phyloP scores from a whole-genome alignment of 805 yeast species.

The Maudiozyma bulderi region DNA sequence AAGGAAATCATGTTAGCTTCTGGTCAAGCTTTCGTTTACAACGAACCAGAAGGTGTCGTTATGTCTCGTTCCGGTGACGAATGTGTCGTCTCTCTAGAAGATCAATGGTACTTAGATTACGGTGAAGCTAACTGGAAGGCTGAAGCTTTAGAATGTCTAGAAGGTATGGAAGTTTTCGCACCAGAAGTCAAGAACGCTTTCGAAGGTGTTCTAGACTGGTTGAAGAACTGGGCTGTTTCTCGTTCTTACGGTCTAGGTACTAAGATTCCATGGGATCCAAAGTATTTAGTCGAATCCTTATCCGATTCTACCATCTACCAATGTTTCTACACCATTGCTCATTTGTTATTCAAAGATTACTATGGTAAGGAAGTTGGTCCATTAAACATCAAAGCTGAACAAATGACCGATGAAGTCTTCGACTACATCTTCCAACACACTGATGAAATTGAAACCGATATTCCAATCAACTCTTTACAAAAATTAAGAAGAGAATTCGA shows the following conservation, averaged over 20 bases:
- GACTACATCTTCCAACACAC: constrained; percentile 77
- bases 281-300: constrained; percentile 84
- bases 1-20: constrained; percentile 69
- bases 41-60: constrained; percentile 87
- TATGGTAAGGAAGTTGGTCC: constrained; percentile 72
- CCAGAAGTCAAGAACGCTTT: constrained; percentile 84
- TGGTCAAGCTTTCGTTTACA: constrained; percentile 79
- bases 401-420: constrained; percentile 87
- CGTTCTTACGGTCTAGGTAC: constrained; percentile 96
- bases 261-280: constrained; percentile 92
- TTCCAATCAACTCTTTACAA: constrained; percentile 58
- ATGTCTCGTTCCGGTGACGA: constrained; percentile 94
- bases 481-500: constrained; percentile 87
- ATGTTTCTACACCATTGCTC: constrained; percentile 86
- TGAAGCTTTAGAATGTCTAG: constrained; percentile 70
- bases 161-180: constrained; percentile 64
- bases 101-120: constrained; percentile 96
- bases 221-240: constrained; percentile 96
- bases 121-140: constrained; percentile 90
- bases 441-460: constrained; percentile 42
- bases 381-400: constrained; percentile 65
- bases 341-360: constrained; percentile 75
- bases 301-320: constrained; percentile 95
- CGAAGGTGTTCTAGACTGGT: constrained; percentile 91
- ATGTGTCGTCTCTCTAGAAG: constrained; percentile 93